These are phyloP conservation scores for Phytophthora sp. DNA, from an alignment of 352 stramenopile species.

Conservation along the genomic window DNA sequence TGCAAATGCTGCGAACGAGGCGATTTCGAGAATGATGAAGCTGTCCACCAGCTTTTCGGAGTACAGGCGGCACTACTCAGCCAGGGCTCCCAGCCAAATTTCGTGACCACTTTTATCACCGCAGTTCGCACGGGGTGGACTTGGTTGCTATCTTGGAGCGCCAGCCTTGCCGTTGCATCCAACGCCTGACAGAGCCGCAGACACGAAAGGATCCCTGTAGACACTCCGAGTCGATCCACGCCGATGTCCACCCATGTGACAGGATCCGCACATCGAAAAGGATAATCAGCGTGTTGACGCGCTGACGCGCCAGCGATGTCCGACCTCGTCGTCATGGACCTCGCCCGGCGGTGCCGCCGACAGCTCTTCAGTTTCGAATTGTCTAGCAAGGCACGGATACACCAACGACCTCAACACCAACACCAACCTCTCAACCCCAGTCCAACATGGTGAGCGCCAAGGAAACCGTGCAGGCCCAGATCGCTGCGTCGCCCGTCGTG, in stretches of 20 bases:
- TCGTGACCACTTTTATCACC: no score
- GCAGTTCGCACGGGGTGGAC: no score
- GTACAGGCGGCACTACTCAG: no score
- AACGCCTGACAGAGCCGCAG: no score
- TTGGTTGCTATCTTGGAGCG: no score
- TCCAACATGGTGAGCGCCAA: constrained; percentile 52
- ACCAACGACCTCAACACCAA: not conserved
- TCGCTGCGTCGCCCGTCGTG: constrained; percentile 49
- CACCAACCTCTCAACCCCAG: not conserved
- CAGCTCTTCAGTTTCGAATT: not conserved
- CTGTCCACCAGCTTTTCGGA: no score
- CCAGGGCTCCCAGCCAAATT: no score
- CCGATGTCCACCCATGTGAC: not conserved
- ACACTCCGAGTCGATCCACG: no score
- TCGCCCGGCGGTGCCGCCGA: no score
- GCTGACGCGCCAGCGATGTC: not conserved
- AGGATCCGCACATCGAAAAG: not conserved
- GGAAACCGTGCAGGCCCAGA: constrained; percentile 58
- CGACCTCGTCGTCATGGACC: not conserved
- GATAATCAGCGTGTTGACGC: not conserved
- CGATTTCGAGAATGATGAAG: not conserved
- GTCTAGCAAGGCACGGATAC: not conserved
- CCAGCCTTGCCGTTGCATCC: no score
- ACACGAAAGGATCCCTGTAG: not conserved
- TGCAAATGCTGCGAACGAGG: not conserved